A percentile compares a stretch with the other conserved stretches of the same genome.
Conservation (phyloP, 108 stramenopile species). For the Chaetoceros muelleri region DNA sequence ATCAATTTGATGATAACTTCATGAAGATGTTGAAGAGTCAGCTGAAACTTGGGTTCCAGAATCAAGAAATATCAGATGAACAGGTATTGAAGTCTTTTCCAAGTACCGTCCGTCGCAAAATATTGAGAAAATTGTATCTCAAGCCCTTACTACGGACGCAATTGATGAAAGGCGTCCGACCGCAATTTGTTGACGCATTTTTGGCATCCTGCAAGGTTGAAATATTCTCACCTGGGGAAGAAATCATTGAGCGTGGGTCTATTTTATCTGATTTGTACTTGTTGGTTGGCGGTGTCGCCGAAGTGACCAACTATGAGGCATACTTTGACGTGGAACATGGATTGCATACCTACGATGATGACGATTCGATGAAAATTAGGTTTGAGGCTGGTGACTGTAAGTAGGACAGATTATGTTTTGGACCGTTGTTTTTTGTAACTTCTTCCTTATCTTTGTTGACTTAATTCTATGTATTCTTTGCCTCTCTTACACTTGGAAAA, state of each 20-base stretch:
- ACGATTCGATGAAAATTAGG: too few relatives aligned
- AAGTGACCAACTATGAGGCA: background rate
- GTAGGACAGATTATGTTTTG: slow-evolving; percentile 11
- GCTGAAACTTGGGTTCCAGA: slow-evolving; percentile 31
- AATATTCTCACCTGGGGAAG: slow-evolving; percentile 43
- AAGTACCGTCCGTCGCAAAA: slow-evolving; percentile 33
- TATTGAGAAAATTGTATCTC: slow-evolving; percentile 28
- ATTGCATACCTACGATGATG: too few relatives aligned
- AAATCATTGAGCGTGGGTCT: slow-evolving; percentile 29
- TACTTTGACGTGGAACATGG: slow-evolving; percentile 2
- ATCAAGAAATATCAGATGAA: slow-evolving; percentile 39
- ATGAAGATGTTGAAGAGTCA: slow-evolving; percentile 21
- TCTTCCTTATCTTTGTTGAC: too few relatives aligned
- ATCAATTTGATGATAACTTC: slow-evolving; percentile 23
- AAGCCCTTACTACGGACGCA: slow-evolving; percentile 19
- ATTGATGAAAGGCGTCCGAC: slow-evolving; percentile 31
- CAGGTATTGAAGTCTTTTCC: slow-evolving; percentile 34
- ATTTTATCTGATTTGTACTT: slow-evolving; percentile 35
- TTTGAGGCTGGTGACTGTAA: too few relatives aligned
- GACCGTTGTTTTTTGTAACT: slow-evolving; percentile 34
- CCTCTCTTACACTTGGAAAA: slow-evolving; percentile 10
- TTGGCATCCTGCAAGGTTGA: slow-evolving; percentile 36
- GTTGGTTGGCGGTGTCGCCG: slow-evolving; percentile 34
- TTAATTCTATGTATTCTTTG: too few relatives aligned
- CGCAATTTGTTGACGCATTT: slow-evolving; percentile 47